These are phyloP conservation scores for Aspergillus floridensis DNA, from an alignment of 2,329 filamentous ascomycete species.

Conservation along the genomic window DNA sequence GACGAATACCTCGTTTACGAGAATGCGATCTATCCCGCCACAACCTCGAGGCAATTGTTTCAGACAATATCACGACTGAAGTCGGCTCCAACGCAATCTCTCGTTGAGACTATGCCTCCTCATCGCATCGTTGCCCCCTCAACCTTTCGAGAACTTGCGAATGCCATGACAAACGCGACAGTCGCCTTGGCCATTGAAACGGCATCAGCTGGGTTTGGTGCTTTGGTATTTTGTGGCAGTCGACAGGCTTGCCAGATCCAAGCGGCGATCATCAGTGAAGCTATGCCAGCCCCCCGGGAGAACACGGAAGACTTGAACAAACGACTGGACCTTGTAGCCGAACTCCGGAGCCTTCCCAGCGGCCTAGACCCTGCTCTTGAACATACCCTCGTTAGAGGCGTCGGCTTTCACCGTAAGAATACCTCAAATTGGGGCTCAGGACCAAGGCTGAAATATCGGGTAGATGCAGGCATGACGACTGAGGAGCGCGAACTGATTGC, in stretches of 20 bases:
- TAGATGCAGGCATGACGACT: constrained; percentile 57
- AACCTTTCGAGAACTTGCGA: constrained; percentile 59
- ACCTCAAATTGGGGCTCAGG: neutral
- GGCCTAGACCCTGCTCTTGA: constrained; percentile 66
- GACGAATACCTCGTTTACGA: constrained; percentile 73
- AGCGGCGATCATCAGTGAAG: constrained; percentile 65
- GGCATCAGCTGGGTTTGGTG: constrained; percentile 65
- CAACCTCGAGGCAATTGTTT: constrained; percentile 57
- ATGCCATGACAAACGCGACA: constrained; percentile 67
- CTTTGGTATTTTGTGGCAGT: constrained; percentile 71
- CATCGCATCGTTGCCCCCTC: constrained; percentile 55
- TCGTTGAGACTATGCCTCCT: constrained; percentile 35
- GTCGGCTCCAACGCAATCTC: constrained; percentile 25
- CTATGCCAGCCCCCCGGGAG: constrained; percentile 55
- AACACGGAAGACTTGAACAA: constrained; percentile 53
- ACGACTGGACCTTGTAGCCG: constrained; percentile 62
- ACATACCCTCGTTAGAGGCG: constrained; percentile 63
- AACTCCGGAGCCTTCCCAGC: constrained; percentile 63
- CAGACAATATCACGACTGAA: constrained; percentile 56
- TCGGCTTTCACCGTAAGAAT: constrained; percentile 70
- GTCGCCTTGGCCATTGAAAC: constrained; percentile 69
- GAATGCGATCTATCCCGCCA: constrained; percentile 63
- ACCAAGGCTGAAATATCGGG: constrained; percentile 27
- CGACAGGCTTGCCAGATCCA: constrained; percentile 66
- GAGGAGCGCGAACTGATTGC: constrained; percentile 73